Evolutionary conservation across 257 asterid species (phyloP), one percentile per base, ranked within the genome.

Genomic region (Ilex aquifolium): DNA sequence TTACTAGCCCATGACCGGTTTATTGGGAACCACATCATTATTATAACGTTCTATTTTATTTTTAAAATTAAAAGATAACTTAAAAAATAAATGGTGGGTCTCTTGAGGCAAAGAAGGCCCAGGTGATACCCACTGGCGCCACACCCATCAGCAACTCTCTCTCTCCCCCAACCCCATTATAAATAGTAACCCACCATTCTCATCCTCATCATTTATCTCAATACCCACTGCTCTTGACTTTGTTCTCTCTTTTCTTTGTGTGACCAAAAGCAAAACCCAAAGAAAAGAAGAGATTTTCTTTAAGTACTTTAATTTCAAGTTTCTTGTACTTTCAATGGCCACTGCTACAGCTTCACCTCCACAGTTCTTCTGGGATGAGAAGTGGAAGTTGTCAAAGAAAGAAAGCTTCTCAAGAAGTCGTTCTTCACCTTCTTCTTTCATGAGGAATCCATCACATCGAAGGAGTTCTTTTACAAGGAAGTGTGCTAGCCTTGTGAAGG

Each of bases 401-500:
- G 54, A 49, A 15, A 15, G 14, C n/a, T 12, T 12, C 6, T 49
- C 54, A 15, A 7, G 54, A 49, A 6, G 13, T 15, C 54, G 54
- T 12, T 11, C 14, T 2, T 49, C 16, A 12, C 1, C 54, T 12
- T 11, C n/a, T 15, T 11, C 14, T 49, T 49, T 15, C 30, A 55
- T 76, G 30, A 73, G 69, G 54, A 11, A 49, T 49, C 2, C 54
- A 15, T 3, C 5, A 12, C 54, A 49, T 4, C 6, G 14, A 15
- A 49, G 54, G 54, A 4, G 54, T 49, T 12, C 54, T 12, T 49
- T 49, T 15, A 49, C 54, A 15, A 49, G 54, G 54, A 49, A 49
- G 54, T 49, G 54, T 15, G 10, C 93, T 0, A 73, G 82, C 21
- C 74, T 91, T 3, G 96, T 91, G 3, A 91, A 91, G 59, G 89